Evolutionary conservation across 2,329 filamentous ascomycete species (phyloP).

Genomic region (Diaporthe longicolla): DNA sequence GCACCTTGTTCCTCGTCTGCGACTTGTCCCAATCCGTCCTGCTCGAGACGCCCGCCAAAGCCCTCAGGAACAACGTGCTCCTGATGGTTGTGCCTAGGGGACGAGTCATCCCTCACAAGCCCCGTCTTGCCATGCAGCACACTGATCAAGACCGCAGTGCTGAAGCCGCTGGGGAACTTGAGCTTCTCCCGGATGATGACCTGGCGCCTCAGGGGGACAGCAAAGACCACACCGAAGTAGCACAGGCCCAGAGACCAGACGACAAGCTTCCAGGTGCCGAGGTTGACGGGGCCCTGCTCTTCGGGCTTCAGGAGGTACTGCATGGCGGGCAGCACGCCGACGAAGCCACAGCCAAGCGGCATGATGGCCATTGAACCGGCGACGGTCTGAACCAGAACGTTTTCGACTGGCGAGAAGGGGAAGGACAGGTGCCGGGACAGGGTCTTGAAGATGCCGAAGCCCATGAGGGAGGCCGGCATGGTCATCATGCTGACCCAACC

Average conservation of each 20-base stretch:
- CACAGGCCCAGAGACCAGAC: conserved; percentile 94
- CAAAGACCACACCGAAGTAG: conserved; percentile 97
- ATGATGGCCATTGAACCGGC: conserved; percentile 96
- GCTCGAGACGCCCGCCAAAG: conserved; percentile 16
- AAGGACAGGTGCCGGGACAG: conserved; percentile 79
- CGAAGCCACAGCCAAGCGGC: conserved; percentile 95
- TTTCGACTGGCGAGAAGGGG: conserved; percentile 95
- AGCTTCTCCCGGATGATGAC: conserved; percentile 94
- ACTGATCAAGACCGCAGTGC: conserved; percentile 92
- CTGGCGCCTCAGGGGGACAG: conserved; percentile 89
- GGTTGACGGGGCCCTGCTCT: conserved; percentile 82
- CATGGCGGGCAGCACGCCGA: conserved; percentile 90
- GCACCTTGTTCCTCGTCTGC: conserved; percentile 46
- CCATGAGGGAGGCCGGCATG: conserved; percentile 94
- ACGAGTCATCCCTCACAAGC: conserved; percentile 43
- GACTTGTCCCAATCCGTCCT: conserved; percentile 39
- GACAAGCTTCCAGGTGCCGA: conserved; percentile 83
- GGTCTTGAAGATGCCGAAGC: conserved; percentile 92
- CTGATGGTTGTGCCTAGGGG: conserved; percentile 50
- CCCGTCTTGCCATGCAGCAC: conserved; percentile 80
- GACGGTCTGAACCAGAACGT: conserved; percentile 96
- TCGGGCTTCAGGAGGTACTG: conserved; percentile 84
- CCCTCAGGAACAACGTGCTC: conserved; percentile 17
- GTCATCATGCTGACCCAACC: conserved; percentile 83
- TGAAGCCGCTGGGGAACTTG: conserved; percentile 95